A percentile compares a stretch with the other conserved stretches of the same genome.
phyloP scores from a whole-genome alignment of 2,329 filamentous ascomycete genomes.

The Cercospora sojina region DNA sequence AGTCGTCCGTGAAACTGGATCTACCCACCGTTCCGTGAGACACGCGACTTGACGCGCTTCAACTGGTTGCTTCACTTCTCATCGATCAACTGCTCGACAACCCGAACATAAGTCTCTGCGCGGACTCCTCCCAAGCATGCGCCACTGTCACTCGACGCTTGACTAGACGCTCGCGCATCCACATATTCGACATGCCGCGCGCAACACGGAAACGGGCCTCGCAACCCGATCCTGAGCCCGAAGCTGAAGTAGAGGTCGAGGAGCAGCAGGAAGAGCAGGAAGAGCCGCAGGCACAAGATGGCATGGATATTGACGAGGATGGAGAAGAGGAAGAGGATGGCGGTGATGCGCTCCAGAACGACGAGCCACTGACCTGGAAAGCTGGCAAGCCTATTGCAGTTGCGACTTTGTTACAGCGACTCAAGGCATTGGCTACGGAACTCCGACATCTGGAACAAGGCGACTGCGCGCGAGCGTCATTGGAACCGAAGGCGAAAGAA shows the following conservation, averaged over 20 bases:
- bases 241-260: constrained; percentile 10
- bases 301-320: constrained; percentile 24
- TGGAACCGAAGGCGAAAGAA: constrained; percentile 79
- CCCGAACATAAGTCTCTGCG: background rate
- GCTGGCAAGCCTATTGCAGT: constrained; percentile 86
- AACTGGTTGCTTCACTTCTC: background rate
- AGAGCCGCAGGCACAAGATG: constrained; percentile 13
- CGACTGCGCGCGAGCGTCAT: constrained; percentile 75
- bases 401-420: constrained; percentile 74
- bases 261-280: constrained; percentile 11
- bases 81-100: background rate
- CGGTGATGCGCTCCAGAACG: constrained; percentile 64
- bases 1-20: background rate
- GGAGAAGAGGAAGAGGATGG: constrained; percentile 23
- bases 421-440: constrained; percentile 79
- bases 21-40: background rate
- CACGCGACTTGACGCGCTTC: constrained; percentile 9
- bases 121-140: background rate
- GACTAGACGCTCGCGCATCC: background rate
- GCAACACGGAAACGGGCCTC: constrained; percentile 14
- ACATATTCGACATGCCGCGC: constrained; percentile 9
- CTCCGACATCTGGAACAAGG: constrained; percentile 85
- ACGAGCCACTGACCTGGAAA: constrained; percentile 84
- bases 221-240: constrained; percentile 5
- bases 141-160: background rate